phyloP scores from a whole-genome alignment of 305 asterid genomes.

The Caryopteris hybrid region DNA sequence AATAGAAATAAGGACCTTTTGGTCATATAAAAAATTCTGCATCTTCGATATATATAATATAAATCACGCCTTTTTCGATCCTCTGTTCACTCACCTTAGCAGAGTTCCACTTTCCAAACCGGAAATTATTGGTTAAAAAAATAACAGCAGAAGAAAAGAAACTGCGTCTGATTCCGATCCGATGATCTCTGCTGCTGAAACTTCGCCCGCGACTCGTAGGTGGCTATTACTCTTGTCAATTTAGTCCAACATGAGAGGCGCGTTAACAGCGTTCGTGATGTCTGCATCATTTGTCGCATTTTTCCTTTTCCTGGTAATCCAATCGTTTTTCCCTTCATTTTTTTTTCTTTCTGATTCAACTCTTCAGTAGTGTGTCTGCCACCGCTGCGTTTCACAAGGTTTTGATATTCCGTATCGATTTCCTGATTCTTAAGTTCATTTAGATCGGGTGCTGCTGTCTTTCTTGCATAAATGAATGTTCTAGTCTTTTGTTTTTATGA shows the following conservation, averaged over 20 bases:
- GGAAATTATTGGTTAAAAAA: background rate
- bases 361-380: background rate
- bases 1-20: no score
- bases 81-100: background rate
- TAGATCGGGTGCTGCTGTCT: background rate
- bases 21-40: no score
- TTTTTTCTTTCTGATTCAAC: background rate
- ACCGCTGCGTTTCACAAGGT: background rate
- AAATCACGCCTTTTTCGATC: background rate
- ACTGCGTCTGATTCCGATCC: background rate
- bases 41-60: no score
- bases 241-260: conserved; percentile 20
- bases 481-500: background rate
- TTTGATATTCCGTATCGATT: conserved; percentile 3
- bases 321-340: background rate
- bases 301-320: conserved; percentile 29
- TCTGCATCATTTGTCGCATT: conserved; percentile 18
- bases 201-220: background rate
- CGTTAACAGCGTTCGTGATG: background rate
- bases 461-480: background rate
- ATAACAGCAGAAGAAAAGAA: background rate
- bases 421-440: background rate
- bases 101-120: background rate
- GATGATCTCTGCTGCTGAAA: background rate
- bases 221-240: background rate